Evolutionary conservation across 2,329 filamentous ascomycete species (phyloP).

Genomic region (Calonectria ilicicola): DNA sequence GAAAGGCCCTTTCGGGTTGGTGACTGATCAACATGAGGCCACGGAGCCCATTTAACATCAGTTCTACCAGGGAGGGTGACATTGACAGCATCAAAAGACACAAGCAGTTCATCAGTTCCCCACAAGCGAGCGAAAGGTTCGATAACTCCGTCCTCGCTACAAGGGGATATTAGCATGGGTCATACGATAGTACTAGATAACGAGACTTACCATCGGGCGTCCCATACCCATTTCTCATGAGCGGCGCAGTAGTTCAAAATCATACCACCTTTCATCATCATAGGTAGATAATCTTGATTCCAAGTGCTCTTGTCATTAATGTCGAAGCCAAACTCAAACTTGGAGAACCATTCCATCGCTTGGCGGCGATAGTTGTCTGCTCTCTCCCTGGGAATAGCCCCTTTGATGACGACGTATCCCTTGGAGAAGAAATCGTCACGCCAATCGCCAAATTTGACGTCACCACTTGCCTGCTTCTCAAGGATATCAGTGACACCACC

Average conservation of each 20-base stretch:
- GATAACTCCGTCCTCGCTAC: neutral
- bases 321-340: conserved; percentile 1
- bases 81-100: neutral
- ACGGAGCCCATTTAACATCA: neutral
- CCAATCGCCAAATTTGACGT: neutral
- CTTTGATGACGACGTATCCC: neutral
- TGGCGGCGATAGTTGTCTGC: neutral
- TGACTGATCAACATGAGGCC: neutral
- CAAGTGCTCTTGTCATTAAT: neutral
- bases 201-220: neutral
- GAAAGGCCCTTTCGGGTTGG: neutral
- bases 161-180: neutral
- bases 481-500: neutral
- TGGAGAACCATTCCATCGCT: neutral
- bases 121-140: neutral
- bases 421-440: neutral
- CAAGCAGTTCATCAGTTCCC: neutral
- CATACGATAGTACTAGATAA: neutral
- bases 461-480: neutral
- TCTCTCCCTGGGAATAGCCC: neutral
- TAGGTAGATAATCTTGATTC: neutral
- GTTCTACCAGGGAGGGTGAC: neutral
- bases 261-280: neutral
- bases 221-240: neutral
- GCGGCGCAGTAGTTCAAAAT: neutral